A percentile compares a stretch with the other conserved stretches of the same genome.
These are phyloP conservation scores for Sanghuangporus sanghuang DNA, from an alignment of 1,284 basidiomycete species.

Conservation along the genomic window DNA sequence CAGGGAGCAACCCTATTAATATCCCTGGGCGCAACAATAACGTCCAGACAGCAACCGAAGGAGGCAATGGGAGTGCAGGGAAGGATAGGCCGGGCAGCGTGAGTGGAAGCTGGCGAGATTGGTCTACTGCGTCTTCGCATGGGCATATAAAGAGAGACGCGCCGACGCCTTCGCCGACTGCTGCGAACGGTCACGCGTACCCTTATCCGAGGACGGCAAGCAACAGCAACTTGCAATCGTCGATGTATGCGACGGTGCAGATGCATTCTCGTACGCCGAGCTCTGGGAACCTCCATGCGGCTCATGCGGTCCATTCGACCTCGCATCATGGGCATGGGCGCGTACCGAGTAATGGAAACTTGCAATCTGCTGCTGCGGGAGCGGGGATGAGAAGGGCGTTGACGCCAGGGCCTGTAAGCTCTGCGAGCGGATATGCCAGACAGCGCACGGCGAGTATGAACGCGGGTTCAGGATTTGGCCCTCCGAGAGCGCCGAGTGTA, in stretches of 20 bases:
- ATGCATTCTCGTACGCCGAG: slow-evolving; percentile 2
- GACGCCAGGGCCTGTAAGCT: slow-evolving; percentile 7
- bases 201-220: not conserved
- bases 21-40: slow-evolving; percentile 1
- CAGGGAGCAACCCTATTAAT: slow-evolving; percentile 2
- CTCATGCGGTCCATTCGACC: not conserved
- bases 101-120: slow-evolving; percentile 16
- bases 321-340: not conserved
- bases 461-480: not conserved
- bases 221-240: slow-evolving; percentile 2
- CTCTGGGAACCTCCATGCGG: slow-evolving; percentile 3
- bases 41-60: not conserved
- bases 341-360: not conserved
- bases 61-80: not conserved
- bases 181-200: not conserved
- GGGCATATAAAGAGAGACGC: not conserved
- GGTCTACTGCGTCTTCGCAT: not conserved
- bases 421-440: slow-evolving; percentile 11
- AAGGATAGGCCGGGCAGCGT: not conserved
- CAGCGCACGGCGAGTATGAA: not conserved
- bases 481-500: not conserved
- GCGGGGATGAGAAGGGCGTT: not conserved
- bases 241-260: not conserved
- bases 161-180: not conserved
- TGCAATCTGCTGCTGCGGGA: not conserved